Base-by-base conservation (phyloP, 2,329 filamentous ascomycete genomes). In the Fusarium aywerte region DNA sequence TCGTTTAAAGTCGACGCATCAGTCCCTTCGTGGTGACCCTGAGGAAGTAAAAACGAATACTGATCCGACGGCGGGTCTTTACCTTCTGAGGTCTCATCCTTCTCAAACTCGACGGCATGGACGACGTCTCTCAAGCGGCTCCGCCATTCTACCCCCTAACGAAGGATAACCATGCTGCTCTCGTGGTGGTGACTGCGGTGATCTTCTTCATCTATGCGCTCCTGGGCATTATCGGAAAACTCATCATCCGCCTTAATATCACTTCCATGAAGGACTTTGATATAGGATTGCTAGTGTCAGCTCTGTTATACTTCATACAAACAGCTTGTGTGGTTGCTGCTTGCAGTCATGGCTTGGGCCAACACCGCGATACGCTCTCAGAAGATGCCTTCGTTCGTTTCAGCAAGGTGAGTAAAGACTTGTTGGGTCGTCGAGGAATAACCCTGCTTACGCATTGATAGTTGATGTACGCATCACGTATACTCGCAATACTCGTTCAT, bases 241-340 rank as follows among this genome's bases (percentile, higher is more conserved):
- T 73, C 11, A 56, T 72, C 15, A 72, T 72, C 20, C 70, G 70
- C 8, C 36, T 72, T 23, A 72, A 72, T 20, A 67, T 72, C 6
- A 69, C 68, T 13, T 72, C 70, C 3, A 54, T 73, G 48, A 58
- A 65, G 32, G 70, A 71, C 8, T 72, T 64, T 23, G 70, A 72
- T 36, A 18, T 62, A 4, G 49, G 56, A 0, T 6, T 72, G 5
- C 11, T 72, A 3, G 44, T 31, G 8, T 48, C 59, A 0, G 44
- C 59, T 0, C 8, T 64, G 1, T 16, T 72, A 5, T 72, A 71
- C 16, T 61, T 69, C 27, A 33, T 65, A 9, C 70, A 72, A 50
- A 72, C 70, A 5, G 48, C 47, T 0, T 71, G 68, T 10, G 68
- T 73, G 9, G 32, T 72, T 21, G 53, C 54, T 2, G 56, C 70